Percentiles rank a stretch among this genome's conserved stretches.
These are phyloP conservation scores for Ogataea wickerhamii DNA, from an alignment of 805 yeast genomes.

Conservation along the genomic window DNA sequence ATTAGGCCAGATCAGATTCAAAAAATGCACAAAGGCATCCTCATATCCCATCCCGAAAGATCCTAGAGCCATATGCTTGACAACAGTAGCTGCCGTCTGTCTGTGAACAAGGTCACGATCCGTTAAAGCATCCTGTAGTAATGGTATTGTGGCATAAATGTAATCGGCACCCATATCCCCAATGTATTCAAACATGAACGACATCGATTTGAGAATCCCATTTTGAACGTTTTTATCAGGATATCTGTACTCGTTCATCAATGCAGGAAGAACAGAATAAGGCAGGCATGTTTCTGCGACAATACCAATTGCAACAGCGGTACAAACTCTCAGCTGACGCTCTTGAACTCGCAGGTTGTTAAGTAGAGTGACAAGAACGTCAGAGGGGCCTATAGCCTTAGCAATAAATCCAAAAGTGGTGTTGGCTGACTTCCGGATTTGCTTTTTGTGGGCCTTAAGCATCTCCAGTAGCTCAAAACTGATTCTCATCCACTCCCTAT, in stretches of 20 bases:
- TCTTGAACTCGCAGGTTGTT: slow-evolving; percentile 89
- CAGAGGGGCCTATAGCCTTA: slow-evolving; percentile 92
- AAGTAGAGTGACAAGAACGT: slow-evolving; percentile 77
- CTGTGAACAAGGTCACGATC: slow-evolving; percentile 91
- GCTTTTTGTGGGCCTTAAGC: slow-evolving; percentile 73
- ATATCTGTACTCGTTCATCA: slow-evolving; percentile 91
- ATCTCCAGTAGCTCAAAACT: slow-evolving; percentile 88
- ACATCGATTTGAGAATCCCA: slow-evolving; percentile 86
- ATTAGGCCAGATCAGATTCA: slow-evolving; percentile 84
- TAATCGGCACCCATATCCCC: slow-evolving; percentile 80
- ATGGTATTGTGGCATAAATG: slow-evolving; percentile 71
- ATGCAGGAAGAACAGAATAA: slow-evolving; percentile 87
- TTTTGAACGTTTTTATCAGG: slow-evolving; percentile 93
- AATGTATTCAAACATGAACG: slow-evolving; percentile 89
- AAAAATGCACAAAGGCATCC: slow-evolving; percentile 76
- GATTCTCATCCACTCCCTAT: slow-evolving; percentile 96
- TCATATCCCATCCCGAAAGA: slow-evolving; percentile 73
- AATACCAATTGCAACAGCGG: slow-evolving; percentile 97
- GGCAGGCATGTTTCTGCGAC: slow-evolving; percentile 93
- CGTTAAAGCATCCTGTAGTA: slow-evolving; percentile 83
- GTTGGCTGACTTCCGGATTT: slow-evolving; percentile 81
- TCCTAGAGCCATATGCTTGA: slow-evolving; percentile 76
- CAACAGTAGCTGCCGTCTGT: slow-evolving; percentile 90
- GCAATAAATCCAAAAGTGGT: slow-evolving; percentile 90
- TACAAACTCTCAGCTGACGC: slow-evolving; percentile 92